phyloP scores from a whole-genome alignment of 2,329 filamentous ascomycete genomes.

The Trichoderma sp. region DNA sequence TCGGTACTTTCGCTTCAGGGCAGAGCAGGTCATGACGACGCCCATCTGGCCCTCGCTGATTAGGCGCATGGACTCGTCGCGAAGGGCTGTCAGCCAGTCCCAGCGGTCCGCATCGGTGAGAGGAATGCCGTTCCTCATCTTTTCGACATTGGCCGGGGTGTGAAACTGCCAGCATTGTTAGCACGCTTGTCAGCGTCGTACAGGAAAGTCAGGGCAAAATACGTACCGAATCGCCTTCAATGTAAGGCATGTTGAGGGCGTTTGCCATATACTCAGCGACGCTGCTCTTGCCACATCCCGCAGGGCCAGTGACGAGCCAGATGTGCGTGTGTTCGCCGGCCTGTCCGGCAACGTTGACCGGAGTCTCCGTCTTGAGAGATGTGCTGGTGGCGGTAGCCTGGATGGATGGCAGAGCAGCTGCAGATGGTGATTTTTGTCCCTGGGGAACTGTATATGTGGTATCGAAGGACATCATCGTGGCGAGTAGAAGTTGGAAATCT shows the following conservation, averaged over 20 bases:
- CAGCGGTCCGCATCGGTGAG: constrained; percentile 91
- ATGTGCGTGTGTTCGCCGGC: constrained; percentile 59
- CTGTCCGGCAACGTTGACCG: constrained; percentile 26
- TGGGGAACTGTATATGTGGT: constrained; percentile 42
- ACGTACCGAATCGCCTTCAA: constrained; percentile 76
- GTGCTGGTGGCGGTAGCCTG: constrained; percentile 5
- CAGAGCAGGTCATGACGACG: constrained; percentile 95
- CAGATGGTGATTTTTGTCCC: constrained; percentile 35
- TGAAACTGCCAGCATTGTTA: constrained; percentile 57
- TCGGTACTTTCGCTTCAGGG: constrained; percentile 94
- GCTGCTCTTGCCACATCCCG: constrained; percentile 77
- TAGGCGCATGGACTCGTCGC: constrained; percentile 61
- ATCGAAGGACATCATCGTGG: constrained; percentile 51
- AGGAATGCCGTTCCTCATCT: constrained; percentile 82
- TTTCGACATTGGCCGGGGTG: constrained; percentile 75
- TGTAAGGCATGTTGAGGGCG: constrained; percentile 63
- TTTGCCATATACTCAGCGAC: constrained; percentile 64
- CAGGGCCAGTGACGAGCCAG: constrained; percentile 76
- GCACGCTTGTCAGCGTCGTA: background rate
- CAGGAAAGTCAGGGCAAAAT: background rate
- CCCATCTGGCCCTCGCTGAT: constrained; percentile 59
- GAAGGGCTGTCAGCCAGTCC: constrained; percentile 88
- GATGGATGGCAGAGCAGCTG: constrained; percentile 17
- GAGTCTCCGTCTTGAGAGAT: constrained; percentile 23
- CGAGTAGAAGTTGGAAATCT: background rate